Evolutionary conservation across 2,329 filamentous ascomycete species (phyloP), one percentile per base, ranked within the genome.

Genomic region (Colletotrichum sansevieriae): DNA sequence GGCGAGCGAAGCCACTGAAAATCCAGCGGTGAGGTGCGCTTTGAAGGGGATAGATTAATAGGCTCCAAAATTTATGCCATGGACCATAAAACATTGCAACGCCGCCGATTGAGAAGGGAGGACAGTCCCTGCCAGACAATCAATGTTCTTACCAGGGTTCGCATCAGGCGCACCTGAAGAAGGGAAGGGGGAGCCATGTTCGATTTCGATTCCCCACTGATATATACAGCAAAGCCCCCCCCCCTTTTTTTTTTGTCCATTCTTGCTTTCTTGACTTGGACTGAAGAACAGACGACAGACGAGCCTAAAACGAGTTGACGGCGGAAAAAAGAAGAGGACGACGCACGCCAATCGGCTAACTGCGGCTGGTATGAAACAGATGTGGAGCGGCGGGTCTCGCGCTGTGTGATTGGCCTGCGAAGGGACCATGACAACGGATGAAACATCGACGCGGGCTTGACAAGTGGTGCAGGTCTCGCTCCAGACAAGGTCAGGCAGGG

Each of bases 1-100:
- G 57, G 46, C 22, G 58, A 62, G 47, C 49, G 62, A 54, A 39
- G 35, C 8, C 10, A 12, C 13, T n/a, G n/a, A 9, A 18, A n/a
- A 22, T 51, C 29, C 65, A 39, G 65, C 61, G 61, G 49, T 60
- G 65, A 65, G 41, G 35, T 33, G 22, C 35, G 25, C 62, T 35
- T 41, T 29, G 65, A 68, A 55, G 13, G 54, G 35, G 63, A 60
- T 68, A 68, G 41, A 65, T 68, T 68, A 65, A 65, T 51, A 56
- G 49, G 43, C 33, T 13, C 33, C 61, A 22, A 54, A 39, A 44
- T 33, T 68, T 65, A 68, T 59, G 65, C 65, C 46, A 35, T 51
- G 41, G 64, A 2, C 51, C 10, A 51, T 43, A 18, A 39, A 15
- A 9, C 61, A 20, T 12, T 29, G 44, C 52, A 39, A 51, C 43